These are phyloP conservation scores for Termitomyces sp. DNA, from an alignment of 768 basidiomycete genomes.

Conservation along the genomic window DNA sequence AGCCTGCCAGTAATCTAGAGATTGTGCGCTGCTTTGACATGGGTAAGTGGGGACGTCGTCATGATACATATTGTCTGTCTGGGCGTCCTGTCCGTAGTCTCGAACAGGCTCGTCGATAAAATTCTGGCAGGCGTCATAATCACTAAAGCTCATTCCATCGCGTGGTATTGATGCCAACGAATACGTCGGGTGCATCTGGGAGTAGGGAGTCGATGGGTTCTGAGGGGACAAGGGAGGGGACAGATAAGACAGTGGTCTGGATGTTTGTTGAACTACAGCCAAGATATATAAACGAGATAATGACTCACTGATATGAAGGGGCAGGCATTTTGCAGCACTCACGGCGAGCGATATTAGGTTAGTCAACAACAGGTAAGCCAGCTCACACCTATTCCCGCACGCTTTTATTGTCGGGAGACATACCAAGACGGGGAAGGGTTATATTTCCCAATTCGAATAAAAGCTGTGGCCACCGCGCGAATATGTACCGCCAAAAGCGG, in stretches of 20 bases:
- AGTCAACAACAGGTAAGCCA: constrained; percentile 9
- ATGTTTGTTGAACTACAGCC: not conserved
- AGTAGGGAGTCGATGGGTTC: not conserved
- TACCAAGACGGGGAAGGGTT: constrained; percentile 9
- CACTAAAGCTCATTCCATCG: constrained; percentile 3
- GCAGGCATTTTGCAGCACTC: constrained; percentile 9
- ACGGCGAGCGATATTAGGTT: constrained; percentile 6
- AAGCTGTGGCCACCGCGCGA: constrained; percentile 11
- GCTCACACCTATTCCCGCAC: constrained; percentile 12
- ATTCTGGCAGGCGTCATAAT: constrained; percentile 2
- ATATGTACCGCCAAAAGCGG: constrained; percentile 8
- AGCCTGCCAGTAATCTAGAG: constrained; percentile 3
- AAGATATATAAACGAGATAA: constrained; percentile 3
- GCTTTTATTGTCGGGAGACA: constrained; percentile 12
- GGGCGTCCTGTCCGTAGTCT: not conserved
- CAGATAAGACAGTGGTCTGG: constrained; percentile 7
- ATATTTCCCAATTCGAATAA: constrained; percentile 8
- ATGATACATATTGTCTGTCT: not conserved
- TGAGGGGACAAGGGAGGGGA: constrained; percentile 1
- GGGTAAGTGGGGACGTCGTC: not conserved
- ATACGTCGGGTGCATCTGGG: constrained; percentile 4
- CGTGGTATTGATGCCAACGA: constrained; percentile 8
- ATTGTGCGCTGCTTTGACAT: not conserved
- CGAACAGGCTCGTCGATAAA: not conserved
- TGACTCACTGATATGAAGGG: constrained; percentile 14